Percentiles rank a stretch among this genome's conserved stretches.
Evolutionary conservation across 2,329 filamentous ascomycete species (phyloP).

Genomic region (Ceratocystis papillata): DNA sequence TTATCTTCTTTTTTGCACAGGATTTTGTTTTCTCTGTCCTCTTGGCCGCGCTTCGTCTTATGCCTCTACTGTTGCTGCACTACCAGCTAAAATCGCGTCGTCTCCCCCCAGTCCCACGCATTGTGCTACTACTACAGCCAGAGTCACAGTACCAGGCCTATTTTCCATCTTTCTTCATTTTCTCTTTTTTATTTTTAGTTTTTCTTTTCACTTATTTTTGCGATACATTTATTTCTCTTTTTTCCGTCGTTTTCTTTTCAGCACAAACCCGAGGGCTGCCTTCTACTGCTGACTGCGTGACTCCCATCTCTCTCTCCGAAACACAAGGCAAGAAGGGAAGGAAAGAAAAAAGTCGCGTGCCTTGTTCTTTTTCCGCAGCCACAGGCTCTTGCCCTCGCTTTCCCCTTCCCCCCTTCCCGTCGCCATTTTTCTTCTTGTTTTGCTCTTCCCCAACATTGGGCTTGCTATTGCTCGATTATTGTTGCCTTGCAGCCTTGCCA

Average conservation of each 20-base stretch:
- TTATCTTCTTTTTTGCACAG: not conserved
- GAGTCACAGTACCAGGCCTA: not conserved
- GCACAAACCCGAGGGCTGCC: too few relatives aligned
- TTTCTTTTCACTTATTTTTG: not conserved
- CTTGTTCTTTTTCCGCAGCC: not conserved
- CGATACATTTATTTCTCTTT: not conserved
- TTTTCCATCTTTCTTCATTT: conserved; percentile 1
- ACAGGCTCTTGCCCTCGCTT: not conserved
- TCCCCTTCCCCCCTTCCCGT: not conserved
- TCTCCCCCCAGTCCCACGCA: not conserved
- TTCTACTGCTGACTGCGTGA: not conserved
- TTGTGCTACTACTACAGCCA: not conserved
- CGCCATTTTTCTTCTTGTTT: not conserved
- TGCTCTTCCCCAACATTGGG: not conserved
- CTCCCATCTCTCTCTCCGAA: not conserved
- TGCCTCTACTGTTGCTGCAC: not conserved
- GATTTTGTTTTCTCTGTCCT: not conserved
- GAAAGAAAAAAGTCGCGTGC: conserved; percentile 12
- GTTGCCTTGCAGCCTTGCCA: not conserved
- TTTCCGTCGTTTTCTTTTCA: too few relatives aligned
- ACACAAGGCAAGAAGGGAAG: too few relatives aligned
- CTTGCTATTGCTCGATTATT: not conserved
- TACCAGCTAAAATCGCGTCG: not conserved
- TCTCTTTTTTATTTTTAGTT: not conserved
- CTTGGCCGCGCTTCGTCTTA: not conserved